Base-by-base conservation (phyloP, 257 asterid genomes). In the Solanum pinnatisectum region DNA sequence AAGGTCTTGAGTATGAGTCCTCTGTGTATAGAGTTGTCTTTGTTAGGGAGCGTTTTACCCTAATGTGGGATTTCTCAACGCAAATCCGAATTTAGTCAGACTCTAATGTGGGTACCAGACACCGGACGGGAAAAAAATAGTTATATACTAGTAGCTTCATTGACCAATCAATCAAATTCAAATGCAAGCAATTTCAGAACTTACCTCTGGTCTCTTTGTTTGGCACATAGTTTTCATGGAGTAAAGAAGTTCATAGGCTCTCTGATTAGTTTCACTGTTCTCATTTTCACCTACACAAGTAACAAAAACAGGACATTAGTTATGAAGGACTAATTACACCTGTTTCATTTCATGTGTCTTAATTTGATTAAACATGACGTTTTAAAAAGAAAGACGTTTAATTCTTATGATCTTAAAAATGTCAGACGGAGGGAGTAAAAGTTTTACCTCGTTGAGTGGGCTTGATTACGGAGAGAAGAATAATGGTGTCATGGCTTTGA, bases 201-300 rank as follows among this genome's bases (percentile, higher is more conserved):
- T 90, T 87, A 94, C 96, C 96, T 92, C 96, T 6, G 97, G 97
- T 86, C 92, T 92, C 86, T 92, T 94, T 35, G 87, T 83, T 36
- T 92, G 94, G 71, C 97, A 94, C 87, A 88, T 74, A 68, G 40
- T 90, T 70, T 92, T 93, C 82, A 88, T 59, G 86, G 94, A 88
- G 89, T 90, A 87, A 59, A 94, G 92, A 88, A 91, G 91, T 86
- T 92, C 91, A 65, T 85, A 84, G 5, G 90, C 93, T 67, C 84
- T 83, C 87, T 84, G 91, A 88, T 88, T 88, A 23, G 83, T 74
- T 79, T 90, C 95, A 36, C 90, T 88, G 15, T 71, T 84, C 27
- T 60, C 73, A 67, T 85, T 90, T 85, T 86, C 93, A 88, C 93
- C 98, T 95, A 94, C 87, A 86, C 77, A 86, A 8, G 14, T 33